Percentiles rank a stretch among this genome's conserved stretches.
Evolutionary conservation across 345 rosid genomes (phyloP).

Genomic region (Lagerstroemia speciosa): DNA sequence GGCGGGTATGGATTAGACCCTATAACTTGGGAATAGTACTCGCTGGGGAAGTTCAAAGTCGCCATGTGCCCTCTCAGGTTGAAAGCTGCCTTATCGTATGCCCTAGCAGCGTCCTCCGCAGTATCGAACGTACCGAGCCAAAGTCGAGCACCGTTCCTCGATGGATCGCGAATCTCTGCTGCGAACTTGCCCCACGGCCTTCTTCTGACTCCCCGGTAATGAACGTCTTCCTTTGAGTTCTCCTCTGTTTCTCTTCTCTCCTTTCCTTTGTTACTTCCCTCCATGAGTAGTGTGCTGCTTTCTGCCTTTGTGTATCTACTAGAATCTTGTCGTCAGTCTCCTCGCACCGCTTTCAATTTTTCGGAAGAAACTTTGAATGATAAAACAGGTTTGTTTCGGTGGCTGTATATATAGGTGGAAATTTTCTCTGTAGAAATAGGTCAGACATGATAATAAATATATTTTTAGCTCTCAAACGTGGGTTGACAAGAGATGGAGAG

Average conservation of each 20-base stretch:
- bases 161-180: conserved; percentile 72
- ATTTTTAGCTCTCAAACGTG: too few species aligned
- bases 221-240: conserved; percentile 32
- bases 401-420: too few species aligned
- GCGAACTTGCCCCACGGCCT: conserved; percentile 97
- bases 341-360: too few species aligned
- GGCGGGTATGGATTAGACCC: conserved; percentile 21
- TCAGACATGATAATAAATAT: too few species aligned
- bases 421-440: too few species aligned
- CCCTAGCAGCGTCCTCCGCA: conserved; percentile 90
- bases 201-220: too few species aligned
- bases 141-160: conserved; percentile 55
- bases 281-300: neutral
- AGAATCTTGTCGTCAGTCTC: too few species aligned
- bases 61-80: conserved; percentile 73
- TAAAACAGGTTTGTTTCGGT: too few species aligned
- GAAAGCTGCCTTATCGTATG: conserved; percentile 77
- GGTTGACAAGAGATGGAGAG: too few species aligned
- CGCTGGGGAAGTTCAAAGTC: conserved; percentile 68
- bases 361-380: too few species aligned
- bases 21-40: conserved; percentile 33
- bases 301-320: too few species aligned
- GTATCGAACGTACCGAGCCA: too few species aligned
- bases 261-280: conserved; percentile 9
- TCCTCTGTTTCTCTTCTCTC: conserved; percentile 8